phyloP scores from a whole-genome alignment of 495 filamentous ascomycete genomes.

The Trichocladium antarcticum region DNA sequence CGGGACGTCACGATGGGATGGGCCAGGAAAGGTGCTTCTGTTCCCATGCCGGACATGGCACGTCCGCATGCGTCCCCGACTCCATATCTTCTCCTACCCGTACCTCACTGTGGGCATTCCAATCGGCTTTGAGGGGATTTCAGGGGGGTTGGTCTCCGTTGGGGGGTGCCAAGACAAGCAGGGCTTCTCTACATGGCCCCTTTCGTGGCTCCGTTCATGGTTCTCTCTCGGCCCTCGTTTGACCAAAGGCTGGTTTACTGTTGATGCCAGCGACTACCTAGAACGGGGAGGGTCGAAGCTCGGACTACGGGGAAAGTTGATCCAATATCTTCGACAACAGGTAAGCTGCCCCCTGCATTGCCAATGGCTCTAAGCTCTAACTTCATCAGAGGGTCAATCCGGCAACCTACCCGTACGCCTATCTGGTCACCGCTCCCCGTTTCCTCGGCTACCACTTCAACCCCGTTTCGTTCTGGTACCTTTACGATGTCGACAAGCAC shows the following conservation, averaged over 20 bases:
- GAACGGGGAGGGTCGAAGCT: slow-evolving; percentile 36
- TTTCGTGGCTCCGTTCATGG: slow-evolving; percentile 20
- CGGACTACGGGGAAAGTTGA: slow-evolving; percentile 47
- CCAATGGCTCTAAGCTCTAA: slow-evolving; percentile 7
- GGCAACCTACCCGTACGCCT: slow-evolving; percentile 49
- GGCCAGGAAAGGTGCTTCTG: slow-evolving; percentile 25
- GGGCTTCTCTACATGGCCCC: too few relatives aligned
- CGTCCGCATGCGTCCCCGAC: slow-evolving; percentile 48
- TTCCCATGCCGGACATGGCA: slow-evolving; percentile 55
- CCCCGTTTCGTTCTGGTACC: slow-evolving; percentile 71
- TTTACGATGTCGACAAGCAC: slow-evolving; percentile 49
- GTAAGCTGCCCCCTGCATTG: slow-evolving; percentile 15
- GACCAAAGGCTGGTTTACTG: slow-evolving; percentile 41
- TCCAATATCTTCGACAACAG: slow-evolving; percentile 44
- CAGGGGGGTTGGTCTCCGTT: slow-evolving; percentile 45
- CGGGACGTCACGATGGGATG: slow-evolving; percentile 10
- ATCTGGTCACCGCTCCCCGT: slow-evolving; percentile 56
- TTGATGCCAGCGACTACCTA: slow-evolving; percentile 51
- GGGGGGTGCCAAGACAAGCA: slow-evolving; percentile 23
- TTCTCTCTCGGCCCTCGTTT: slow-evolving; percentile 15
- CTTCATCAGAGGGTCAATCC: slow-evolving; percentile 37
- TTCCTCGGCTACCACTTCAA: slow-evolving; percentile 65
- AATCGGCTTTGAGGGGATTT: slow-evolving; percentile 45
- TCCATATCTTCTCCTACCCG: slow-evolving; percentile 54
- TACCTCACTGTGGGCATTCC: slow-evolving; percentile 58